phyloP scores from a whole-genome alignment of 108 stramenopile genomes.

The Nannochloropsis granulata region DNA sequence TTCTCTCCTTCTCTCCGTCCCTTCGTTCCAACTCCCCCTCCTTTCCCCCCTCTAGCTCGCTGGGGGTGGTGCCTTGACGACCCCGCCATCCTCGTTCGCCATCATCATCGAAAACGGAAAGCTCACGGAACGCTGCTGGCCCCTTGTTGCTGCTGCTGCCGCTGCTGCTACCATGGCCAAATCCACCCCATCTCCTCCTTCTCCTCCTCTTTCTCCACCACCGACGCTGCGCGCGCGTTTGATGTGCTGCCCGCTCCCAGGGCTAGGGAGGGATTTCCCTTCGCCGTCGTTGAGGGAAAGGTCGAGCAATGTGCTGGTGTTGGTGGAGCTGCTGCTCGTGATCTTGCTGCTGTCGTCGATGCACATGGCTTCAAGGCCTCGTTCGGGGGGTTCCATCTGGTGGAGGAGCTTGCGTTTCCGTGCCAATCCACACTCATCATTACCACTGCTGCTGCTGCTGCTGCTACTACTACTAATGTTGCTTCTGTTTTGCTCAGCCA shows the following conservation, averaged over 20 bases:
- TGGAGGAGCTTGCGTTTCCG: background rate
- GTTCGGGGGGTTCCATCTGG: background rate
- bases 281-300: background rate
- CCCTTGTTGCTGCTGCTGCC: background rate
- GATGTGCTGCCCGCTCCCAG: background rate
- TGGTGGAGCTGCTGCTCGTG: background rate
- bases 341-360: background rate
- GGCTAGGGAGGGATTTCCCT: background rate
- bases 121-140: background rate
- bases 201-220: background rate
- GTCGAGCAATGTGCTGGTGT: background rate
- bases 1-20: background rate
- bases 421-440: background rate
- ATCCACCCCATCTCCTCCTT: background rate
- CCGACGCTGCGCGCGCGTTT: background rate
- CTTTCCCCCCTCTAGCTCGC: background rate
- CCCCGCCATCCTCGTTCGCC: background rate
- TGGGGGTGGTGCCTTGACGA: background rate
- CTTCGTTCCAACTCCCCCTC: background rate
- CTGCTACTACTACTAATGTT: background rate
- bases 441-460: background rate
- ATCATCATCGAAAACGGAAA: background rate
- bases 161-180: background rate
- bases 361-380: background rate
- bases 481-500: background rate